Evolutionary conservation across 2,329 filamentous ascomycete genomes (phyloP).

Genomic region (Fusarium siculi): DNA sequence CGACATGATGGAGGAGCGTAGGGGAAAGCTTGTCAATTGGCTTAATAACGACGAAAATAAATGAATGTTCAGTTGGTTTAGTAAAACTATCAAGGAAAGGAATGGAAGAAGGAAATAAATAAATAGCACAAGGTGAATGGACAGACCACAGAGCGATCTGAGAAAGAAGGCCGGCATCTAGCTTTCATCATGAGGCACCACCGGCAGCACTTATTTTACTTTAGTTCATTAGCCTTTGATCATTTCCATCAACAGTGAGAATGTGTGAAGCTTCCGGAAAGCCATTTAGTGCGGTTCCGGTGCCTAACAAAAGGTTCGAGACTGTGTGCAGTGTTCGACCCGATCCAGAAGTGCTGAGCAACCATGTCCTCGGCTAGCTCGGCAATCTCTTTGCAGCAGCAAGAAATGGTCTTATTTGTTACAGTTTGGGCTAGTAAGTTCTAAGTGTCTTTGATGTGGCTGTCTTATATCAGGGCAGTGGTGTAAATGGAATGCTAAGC

Average conservation of each 20-base stretch:
- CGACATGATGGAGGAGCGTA: neutral
- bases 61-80: rapidly evolving
- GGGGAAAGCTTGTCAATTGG: rapidly evolving
- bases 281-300: neutral
- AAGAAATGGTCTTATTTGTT: rapidly evolving
- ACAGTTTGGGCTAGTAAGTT: neutral
- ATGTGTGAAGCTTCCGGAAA: neutral
- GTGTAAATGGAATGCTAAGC: neutral
- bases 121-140: too few species aligned
- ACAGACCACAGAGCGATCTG: too few species aligned
- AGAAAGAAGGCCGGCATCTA: too few species aligned
- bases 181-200: neutral
- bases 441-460: neutral
- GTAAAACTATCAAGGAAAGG: too few species aligned
- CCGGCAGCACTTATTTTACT: neutral
- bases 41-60: rapidly evolving
- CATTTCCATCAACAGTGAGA: neutral
- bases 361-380: neutral
- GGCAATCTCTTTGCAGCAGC: neutral
- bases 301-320: neutral
- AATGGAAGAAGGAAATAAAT: too few species aligned
- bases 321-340: neutral
- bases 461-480: neutral
- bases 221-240: neutral
- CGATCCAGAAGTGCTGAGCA: neutral